Conservation (phyloP, 495 filamentous ascomycete species). For the Aspergillus leporis region DNA sequence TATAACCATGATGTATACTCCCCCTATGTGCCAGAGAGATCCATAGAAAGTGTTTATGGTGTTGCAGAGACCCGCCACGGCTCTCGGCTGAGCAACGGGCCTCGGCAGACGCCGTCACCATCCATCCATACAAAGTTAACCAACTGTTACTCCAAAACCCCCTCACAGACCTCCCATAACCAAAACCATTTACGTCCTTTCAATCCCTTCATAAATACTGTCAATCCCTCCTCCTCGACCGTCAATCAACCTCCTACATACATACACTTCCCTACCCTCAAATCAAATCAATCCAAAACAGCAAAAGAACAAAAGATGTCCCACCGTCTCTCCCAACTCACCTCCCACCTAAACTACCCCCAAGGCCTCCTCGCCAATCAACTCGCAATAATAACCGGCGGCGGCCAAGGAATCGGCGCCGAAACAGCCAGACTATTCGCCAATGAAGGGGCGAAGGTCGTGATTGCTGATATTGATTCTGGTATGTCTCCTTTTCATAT, state of each 20-base stretch:
- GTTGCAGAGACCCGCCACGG: background rate
- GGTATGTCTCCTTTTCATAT: conserved; percentile 45
- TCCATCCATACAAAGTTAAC: background rate
- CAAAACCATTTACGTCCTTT: conserved; percentile 17
- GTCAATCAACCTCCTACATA: background rate
- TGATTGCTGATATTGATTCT: conserved; percentile 79
- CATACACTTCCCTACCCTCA: too few relatives aligned
- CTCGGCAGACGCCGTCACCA: conserved; percentile 10
- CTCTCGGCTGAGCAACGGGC: conserved; percentile 12
- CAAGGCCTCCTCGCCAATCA: conserved; percentile 74
- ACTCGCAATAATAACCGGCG: conserved; percentile 84
- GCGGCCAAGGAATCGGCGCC: conserved; percentile 87
- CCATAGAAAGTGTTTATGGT: too few relatives aligned
- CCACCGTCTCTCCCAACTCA: conserved; percentile 65
- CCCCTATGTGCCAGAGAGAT: too few relatives aligned
- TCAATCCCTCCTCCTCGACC: background rate
- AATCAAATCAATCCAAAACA: too few relatives aligned
- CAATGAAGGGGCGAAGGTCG: conserved; percentile 80
- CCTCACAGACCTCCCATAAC: conserved; percentile 11
- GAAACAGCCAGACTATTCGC: conserved; percentile 79
- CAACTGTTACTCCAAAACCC: background rate
- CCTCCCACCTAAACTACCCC: conserved; percentile 77
- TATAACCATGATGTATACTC: too few relatives aligned
- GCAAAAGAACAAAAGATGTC: conserved; percentile 30
- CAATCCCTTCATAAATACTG: background rate